phyloP scores from a whole-genome alignment of 345 rosid genomes.

The Sonneratia alba region DNA sequence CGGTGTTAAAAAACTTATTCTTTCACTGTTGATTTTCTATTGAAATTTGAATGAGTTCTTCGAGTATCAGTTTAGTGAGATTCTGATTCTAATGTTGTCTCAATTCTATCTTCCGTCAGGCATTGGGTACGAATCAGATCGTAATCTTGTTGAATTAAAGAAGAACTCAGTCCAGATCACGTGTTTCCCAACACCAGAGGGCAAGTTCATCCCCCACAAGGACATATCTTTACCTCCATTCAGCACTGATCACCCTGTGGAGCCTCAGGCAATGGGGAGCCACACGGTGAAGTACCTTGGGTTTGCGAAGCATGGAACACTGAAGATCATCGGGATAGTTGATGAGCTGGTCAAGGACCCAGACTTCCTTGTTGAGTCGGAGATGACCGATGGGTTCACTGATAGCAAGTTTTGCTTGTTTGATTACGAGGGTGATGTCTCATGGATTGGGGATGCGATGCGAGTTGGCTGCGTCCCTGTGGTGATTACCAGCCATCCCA shows the following conservation, averaged over 20 bases:
- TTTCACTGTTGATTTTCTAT: not conserved
- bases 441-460: constrained; percentile 39
- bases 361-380: constrained; percentile 35
- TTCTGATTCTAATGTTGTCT: not conserved
- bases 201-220: constrained; percentile 46
- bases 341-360: constrained; percentile 19
- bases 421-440: constrained; percentile 29
- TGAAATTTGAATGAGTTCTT: not conserved
- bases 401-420: constrained; percentile 42
- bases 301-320: constrained; percentile 23
- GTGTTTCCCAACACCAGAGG: constrained; percentile 32
- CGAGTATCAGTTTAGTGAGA: not conserved
- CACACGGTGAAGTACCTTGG: constrained; percentile 16
- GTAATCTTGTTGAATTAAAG: constrained; percentile 48
- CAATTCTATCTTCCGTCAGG: constrained; percentile 7
- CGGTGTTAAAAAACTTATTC: not conserved
- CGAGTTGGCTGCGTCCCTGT: constrained; percentile 46
- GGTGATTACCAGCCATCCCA: constrained; percentile 47
- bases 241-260: constrained; percentile 15
- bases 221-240: constrained; percentile 44
- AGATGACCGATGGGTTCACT: constrained; percentile 32
- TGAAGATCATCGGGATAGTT: constrained; percentile 16
- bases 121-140: constrained; percentile 28
- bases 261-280: constrained; percentile 10
- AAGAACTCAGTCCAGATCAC: constrained; percentile 58